A percentile compares a stretch with the other conserved stretches of the same genome.
Conservation (phyloP, 108 stramenopile genomes). For the Ochromonas danica region DNA sequence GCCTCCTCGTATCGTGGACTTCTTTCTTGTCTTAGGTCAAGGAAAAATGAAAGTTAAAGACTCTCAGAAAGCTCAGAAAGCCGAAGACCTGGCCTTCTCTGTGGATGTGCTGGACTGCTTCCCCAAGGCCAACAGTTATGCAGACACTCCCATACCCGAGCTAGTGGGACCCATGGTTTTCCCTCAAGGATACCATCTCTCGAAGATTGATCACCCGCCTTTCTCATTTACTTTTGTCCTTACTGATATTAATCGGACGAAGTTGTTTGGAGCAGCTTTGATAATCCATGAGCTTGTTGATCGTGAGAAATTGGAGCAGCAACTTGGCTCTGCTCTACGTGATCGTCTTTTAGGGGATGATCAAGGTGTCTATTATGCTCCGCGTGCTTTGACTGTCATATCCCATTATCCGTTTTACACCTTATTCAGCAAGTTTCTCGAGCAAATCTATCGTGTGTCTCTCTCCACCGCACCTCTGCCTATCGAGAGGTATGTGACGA, state of each 20-base stretch:
- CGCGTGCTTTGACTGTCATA: constrained; percentile 75
- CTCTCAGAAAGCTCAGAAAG: constrained; percentile 1
- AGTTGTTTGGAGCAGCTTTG: constrained; percentile 68
- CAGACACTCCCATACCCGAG: constrained; percentile 66
- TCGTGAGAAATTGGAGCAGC: constrained; percentile 34
- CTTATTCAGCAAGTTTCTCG: constrained; percentile 64
- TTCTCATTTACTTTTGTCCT: constrained; percentile 72
- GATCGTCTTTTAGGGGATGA: not conserved
- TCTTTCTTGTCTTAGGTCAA: constrained; percentile 45
- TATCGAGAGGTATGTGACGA: constrained; percentile 80
- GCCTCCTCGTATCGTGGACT: constrained; percentile 52
- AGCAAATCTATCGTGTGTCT: constrained; percentile 75
- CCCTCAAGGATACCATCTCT: constrained; percentile 66
- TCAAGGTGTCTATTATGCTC: constrained; percentile 59
- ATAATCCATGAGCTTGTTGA: constrained; percentile 63
- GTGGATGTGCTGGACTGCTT: constrained; percentile 66
- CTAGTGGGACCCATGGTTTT: constrained; percentile 68
- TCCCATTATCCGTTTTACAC: constrained; percentile 81
- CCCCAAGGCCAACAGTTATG: constrained; percentile 54
- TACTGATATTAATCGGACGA: constrained; percentile 64
- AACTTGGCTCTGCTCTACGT: constrained; percentile 36
- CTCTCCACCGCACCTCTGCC: constrained; percentile 79
- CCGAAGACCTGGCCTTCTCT: constrained; percentile 57
- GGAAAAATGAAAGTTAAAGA: constrained; percentile 34
- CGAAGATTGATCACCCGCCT: constrained; percentile 55